Conservation (phyloP, 2,329 filamentous ascomycete genomes). For the Cladobotryum mycophilum region DNA sequence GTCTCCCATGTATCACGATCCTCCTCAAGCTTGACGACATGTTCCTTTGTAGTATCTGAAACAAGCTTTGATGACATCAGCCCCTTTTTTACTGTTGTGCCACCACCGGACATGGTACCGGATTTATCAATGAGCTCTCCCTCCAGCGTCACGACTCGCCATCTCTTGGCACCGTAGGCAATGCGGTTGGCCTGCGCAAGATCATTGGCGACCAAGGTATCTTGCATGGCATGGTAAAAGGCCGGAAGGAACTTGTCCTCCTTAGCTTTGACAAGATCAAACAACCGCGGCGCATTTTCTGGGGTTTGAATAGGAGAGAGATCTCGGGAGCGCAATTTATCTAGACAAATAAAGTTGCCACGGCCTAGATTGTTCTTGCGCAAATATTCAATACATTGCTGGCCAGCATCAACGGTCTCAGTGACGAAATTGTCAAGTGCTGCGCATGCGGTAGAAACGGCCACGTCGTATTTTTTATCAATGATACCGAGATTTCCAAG, state of each 20-base stretch:
- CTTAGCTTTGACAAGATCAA: conserved; percentile 86
- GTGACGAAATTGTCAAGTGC: conserved; percentile 94
- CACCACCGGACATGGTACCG: conserved; percentile 97
- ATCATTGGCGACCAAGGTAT: conserved; percentile 88
- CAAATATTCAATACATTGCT: conserved; percentile 96
- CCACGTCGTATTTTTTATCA: conserved; percentile 88
- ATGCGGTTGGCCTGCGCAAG: conserved; percentile 96
- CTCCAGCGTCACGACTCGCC: conserved; percentile 92
- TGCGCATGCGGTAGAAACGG: conserved; percentile 94
- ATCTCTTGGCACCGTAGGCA: conserved; percentile 86
- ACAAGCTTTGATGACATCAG: conserved; percentile 95
- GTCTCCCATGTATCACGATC: conserved; percentile 81
- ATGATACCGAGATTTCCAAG: conserved; percentile 92
- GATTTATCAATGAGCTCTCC: conserved; percentile 97
- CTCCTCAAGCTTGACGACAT: conserved; percentile 78
- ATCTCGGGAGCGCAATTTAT: conserved; percentile 75
- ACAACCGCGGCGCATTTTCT: conserved; percentile 84
- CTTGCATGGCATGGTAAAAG: conserved; percentile 92
- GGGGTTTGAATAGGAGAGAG: conserved; percentile 78
- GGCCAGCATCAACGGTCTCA: conserved; percentile 89
- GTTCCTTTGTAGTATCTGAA: conserved; percentile 80
- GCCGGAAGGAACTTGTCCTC: conserved; percentile 81
- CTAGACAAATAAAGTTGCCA: conserved; percentile 93
- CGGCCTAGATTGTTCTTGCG: conserved; percentile 95
- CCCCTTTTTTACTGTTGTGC: conserved; percentile 80